phyloP scores from a whole-genome alignment of 176 grass and related monocot genomes.

The Triticum aestivum region IWGSC_CS_RefSeq_v2.1 NC_057802.1:485362186-485362685 shows the following conservation, averaged over 20 bases:
- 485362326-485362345: not conserved
- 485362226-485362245: not conserved
- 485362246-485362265: not conserved
- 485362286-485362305: not conserved
- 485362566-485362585: slow-evolving; percentile 50
- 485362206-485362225: not conserved
- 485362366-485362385: not conserved
- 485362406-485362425: not conserved
- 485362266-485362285: not conserved
- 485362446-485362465: not conserved
- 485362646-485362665: not conserved
- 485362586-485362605: slow-evolving; percentile 29
- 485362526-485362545: not conserved
- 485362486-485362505: not conserved
- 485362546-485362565: not conserved
- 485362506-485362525: not conserved
- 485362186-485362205: not conserved
- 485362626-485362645: not conserved
- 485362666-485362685: not conserved
- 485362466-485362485: not conserved
- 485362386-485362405: not conserved
- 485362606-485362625: slow-evolving; percentile 24
- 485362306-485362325: not conserved
- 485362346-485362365: not conserved
- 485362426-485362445: not conserved